phyloP scores from a whole-genome alignment of 148 eudicot genomes.

The Selenicereus undatus region DNA sequence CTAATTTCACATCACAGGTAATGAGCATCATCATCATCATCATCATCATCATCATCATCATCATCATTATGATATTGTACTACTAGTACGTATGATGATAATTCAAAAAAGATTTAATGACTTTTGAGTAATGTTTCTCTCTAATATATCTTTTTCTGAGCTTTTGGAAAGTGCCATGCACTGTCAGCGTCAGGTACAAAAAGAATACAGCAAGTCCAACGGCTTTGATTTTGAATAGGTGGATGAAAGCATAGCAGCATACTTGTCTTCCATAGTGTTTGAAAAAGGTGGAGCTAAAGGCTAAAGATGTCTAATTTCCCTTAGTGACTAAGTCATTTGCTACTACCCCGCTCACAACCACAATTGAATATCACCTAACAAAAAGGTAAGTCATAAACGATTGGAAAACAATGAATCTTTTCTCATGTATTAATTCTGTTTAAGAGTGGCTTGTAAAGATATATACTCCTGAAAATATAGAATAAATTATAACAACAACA shows the following conservation, averaged over 20 bases:
- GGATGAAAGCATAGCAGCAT: not conserved
- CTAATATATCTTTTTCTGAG: not conserved
- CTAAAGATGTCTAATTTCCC: not conserved
- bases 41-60: too few species aligned
- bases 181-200: constrained; percentile 3
- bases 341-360: not conserved
- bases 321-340: constrained; percentile 1
- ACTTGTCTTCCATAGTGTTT: not conserved
- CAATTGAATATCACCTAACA: not conserved
- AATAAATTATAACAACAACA: too few species aligned
- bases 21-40: too few species aligned
- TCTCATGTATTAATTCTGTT: too few species aligned
- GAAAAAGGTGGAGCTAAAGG: constrained; percentile 14
- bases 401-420: too few species aligned
- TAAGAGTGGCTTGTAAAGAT: too few species aligned
- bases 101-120: not conserved
- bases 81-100: not conserved
- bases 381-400: not conserved
- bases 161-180: not conserved
- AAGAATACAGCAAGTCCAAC: not conserved
- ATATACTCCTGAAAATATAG: too few species aligned
- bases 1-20: too few species aligned
- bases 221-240: not conserved
- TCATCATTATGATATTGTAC: too few species aligned
- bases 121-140: constrained; percentile 4